phyloP scores from a whole-genome alignment of 1,284 basidiomycete species.

The Trametes sp. region DNA sequence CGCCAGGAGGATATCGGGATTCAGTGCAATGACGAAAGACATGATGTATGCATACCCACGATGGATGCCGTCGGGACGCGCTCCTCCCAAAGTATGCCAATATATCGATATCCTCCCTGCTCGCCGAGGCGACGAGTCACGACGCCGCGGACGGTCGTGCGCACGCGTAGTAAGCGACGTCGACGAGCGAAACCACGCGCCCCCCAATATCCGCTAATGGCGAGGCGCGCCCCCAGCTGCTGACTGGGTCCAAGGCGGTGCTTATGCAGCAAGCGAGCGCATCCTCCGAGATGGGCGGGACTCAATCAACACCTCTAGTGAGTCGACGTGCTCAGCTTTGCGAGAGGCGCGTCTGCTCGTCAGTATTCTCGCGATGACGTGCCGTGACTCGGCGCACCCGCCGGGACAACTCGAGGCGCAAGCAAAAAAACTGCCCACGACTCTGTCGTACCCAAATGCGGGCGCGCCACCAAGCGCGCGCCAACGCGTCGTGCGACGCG shows the following conservation, averaged over 20 bases:
- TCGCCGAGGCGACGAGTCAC: background rate
- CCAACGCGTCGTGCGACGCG: background rate
- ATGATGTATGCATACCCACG: background rate
- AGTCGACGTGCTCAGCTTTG: no score
- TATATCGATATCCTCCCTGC: background rate
- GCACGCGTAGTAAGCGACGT: background rate
- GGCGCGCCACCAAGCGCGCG: background rate
- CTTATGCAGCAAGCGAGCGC: background rate
- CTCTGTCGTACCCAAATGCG: no score
- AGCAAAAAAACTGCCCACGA: no score
- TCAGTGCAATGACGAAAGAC: background rate
- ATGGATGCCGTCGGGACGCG: background rate
- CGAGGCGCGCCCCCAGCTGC: background rate
- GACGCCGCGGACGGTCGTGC: background rate
- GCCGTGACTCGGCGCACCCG: background rate
- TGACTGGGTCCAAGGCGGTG: background rate
- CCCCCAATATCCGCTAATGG: background rate
- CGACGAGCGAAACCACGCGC: no score
- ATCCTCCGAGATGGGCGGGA: background rate
- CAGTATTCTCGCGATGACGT: background rate
- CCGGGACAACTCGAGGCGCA: background rate
- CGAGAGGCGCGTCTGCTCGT: no score
- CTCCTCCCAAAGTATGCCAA: no score
- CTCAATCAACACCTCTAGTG: background rate
- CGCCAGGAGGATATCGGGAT: background rate